Percentiles rank a stretch among this genome's conserved stretches.
These are phyloP conservation scores for Agapanthus africanus DNA, from an alignment of 106 monocot species.

Conservation along the genomic window DNA sequence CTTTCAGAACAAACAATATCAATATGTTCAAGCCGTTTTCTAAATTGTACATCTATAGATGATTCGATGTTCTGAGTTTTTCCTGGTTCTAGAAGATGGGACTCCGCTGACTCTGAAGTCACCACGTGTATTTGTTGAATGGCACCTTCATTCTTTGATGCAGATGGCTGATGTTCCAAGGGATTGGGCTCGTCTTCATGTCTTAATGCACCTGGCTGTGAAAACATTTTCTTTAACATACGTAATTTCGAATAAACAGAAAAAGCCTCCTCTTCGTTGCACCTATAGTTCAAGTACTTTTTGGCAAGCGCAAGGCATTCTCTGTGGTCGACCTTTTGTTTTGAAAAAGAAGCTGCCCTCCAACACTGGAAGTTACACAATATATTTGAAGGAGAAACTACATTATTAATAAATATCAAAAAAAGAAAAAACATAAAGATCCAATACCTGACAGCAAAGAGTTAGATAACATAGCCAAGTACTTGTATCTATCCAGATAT, in stretches of 20 bases:
- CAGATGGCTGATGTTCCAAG: constrained; percentile 11
- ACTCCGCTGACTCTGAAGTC: too few relatives aligned
- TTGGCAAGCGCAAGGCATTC: constrained; percentile 58
- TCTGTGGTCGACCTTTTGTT: constrained; percentile 47
- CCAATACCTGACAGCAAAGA: too few relatives aligned
- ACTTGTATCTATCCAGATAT: too few relatives aligned
- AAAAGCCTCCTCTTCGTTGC: constrained; percentile 37
- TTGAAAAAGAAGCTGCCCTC: constrained; percentile 74
- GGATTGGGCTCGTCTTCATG: constrained; percentile 1
- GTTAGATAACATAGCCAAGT: too few relatives aligned
- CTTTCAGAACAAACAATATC: constrained; percentile 30
- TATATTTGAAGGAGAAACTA: too few relatives aligned
- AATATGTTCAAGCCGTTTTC: constrained; percentile 25
- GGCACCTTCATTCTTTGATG: constrained; percentile 1
- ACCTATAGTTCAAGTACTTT: constrained; percentile 49
- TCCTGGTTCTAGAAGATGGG: too few relatives aligned
- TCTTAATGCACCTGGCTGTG: constrained; percentile 7
- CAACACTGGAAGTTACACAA: constrained; percentile 93
- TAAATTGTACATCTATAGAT: constrained; percentile 23
- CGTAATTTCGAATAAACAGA: constrained; percentile 62
- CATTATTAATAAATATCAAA: too few relatives aligned
- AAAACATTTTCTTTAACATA: constrained; percentile 51
- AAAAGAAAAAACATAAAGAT: too few relatives aligned
- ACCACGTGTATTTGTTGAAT: not conserved
- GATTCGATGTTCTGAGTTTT: constrained; percentile 5